Conservation (phyloP, 2,329 filamentous ascomycete genomes). For the Venturia oleaginea region DNA sequence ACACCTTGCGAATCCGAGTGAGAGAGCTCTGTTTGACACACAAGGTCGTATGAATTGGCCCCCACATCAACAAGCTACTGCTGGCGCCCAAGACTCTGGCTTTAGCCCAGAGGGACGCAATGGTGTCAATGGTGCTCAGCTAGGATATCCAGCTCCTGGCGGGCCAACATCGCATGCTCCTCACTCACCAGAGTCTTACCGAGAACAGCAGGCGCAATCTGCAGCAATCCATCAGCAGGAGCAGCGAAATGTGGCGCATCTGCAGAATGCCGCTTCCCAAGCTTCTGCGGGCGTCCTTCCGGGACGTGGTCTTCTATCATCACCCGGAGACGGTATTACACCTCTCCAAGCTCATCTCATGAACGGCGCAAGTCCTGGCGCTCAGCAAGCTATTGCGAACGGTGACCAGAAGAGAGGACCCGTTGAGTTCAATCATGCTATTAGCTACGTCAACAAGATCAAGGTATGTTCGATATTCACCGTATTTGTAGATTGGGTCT, state of each 20-base stretch:
- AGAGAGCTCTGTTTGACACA: slow-evolving; percentile 27
- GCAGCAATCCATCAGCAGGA: slow-evolving; percentile 51
- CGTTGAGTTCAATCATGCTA: slow-evolving; percentile 98
- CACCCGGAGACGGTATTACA: slow-evolving; percentile 35
- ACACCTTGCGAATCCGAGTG: slow-evolving; percentile 16
- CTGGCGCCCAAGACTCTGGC: slow-evolving; percentile 28
- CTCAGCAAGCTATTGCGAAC: slow-evolving; percentile 45
- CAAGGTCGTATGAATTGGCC: slow-evolving; percentile 22
- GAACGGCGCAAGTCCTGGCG: slow-evolving; percentile 47
- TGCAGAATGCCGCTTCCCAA: slow-evolving; percentile 57
- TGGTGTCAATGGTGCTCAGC: slow-evolving; percentile 6
- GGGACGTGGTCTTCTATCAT: slow-evolving; percentile 42
- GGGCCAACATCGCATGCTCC: slow-evolving; percentile 22
- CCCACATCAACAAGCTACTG: slow-evolving; percentile 22
- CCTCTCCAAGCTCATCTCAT: slow-evolving; percentile 48
- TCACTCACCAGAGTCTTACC: slow-evolving; percentile 29
- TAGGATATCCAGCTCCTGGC: slow-evolving; percentile 1
- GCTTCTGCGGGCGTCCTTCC: slow-evolving; percentile 42
- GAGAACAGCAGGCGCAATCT: slow-evolving; percentile 37
- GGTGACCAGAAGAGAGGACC: slow-evolving; percentile 74
- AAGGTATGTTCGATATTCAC: slow-evolving; percentile 54
- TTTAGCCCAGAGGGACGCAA: slow-evolving; percentile 34
- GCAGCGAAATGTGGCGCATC: slow-evolving; percentile 55
- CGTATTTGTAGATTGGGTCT: background rate
- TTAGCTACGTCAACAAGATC: slow-evolving; percentile 99